These are phyloP conservation scores for Talaromyces borbonicus DNA, from an alignment of 495 filamentous ascomycete species.

Conservation along the genomic window DNA sequence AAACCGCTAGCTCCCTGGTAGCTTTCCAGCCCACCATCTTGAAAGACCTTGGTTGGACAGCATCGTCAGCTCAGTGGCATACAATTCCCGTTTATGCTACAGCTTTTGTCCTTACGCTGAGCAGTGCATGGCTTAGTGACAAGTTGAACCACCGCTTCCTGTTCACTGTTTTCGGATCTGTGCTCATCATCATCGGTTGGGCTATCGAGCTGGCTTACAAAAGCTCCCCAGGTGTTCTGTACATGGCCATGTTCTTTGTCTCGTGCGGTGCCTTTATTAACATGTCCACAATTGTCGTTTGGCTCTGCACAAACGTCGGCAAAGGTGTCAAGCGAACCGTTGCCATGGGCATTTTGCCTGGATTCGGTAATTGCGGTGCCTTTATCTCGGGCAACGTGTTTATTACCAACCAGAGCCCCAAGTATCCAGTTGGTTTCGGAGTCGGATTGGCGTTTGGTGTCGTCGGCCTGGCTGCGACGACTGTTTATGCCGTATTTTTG, in stretches of 20 bases:
- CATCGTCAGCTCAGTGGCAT: slow-evolving; percentile 27
- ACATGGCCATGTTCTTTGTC: slow-evolving; percentile 20
- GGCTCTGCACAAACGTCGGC: slow-evolving; percentile 15
- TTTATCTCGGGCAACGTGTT: slow-evolving; percentile 33
- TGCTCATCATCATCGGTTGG: slow-evolving; percentile 29
- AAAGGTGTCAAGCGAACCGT: slow-evolving; percentile 40
- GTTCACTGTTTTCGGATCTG: slow-evolving; percentile 26
- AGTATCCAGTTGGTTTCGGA: slow-evolving; percentile 33
- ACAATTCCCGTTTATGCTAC: slow-evolving; percentile 34
- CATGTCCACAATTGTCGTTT: slow-evolving; percentile 17
- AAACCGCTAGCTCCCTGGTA: slow-evolving; percentile 25
- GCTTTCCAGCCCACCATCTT: slow-evolving; percentile 37
- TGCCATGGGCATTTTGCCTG: slow-evolving; percentile 25
- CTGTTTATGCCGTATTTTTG: slow-evolving; percentile 25
- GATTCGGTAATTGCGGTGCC: slow-evolving; percentile 29
- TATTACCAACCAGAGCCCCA: slow-evolving; percentile 24
- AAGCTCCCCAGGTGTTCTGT: slow-evolving; percentile 12
- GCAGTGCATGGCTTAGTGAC: slow-evolving; percentile 27
- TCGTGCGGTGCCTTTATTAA: slow-evolving; percentile 14
- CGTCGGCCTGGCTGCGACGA: slow-evolving; percentile 20
- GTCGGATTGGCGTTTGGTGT: slow-evolving; percentile 20
- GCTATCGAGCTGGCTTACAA: slow-evolving; percentile 24
- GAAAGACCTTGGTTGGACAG: slow-evolving; percentile 31
- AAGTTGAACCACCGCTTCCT: slow-evolving; percentile 22
- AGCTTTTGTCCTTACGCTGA: slow-evolving; percentile 25